Evolutionary conservation across 139 green algal genomes (phyloP).

Genomic region (Chlorella vulgaris): DNA sequence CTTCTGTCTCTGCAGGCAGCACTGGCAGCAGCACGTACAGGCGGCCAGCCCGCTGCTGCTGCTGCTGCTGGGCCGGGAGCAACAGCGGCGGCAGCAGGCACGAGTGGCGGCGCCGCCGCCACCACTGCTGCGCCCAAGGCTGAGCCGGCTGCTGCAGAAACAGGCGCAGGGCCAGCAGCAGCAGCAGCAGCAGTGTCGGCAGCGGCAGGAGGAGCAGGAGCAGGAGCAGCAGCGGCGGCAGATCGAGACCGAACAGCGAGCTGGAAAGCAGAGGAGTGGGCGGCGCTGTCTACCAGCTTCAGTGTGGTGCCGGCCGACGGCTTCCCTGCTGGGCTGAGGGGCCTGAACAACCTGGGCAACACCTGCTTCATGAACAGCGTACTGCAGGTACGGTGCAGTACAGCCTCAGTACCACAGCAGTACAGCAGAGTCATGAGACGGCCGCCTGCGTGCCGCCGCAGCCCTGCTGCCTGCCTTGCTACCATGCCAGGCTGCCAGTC

Average conservation of each 20-base stretch:
- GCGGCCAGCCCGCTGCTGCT: too few species aligned
- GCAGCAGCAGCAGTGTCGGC: not conserved
- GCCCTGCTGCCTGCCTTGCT: too few species aligned
- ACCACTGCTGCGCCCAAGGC: not conserved
- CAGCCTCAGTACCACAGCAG: too few species aligned
- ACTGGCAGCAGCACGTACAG: too few species aligned
- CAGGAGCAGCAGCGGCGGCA: not conserved
- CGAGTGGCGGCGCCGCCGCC: not conserved
- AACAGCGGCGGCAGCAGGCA: too few species aligned
- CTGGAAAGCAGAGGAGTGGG: not conserved
- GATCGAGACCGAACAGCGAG: not conserved
- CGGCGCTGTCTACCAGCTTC: not conserved
- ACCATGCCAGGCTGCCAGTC: too few species aligned
- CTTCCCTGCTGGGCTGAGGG: slow-evolving; percentile 70
- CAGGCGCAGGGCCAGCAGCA: not conserved
- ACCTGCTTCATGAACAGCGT: slow-evolving; percentile 98
- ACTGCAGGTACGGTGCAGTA: slow-evolving; percentile 67
- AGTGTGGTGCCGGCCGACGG: not conserved
- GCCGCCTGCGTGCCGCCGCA: not conserved
- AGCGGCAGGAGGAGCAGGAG: not conserved
- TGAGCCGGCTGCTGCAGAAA: not conserved
- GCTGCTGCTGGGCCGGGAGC: too few species aligned
- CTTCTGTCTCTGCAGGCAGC: too few species aligned
- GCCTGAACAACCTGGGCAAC: slow-evolving; percentile 95
- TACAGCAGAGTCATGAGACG: not conserved